These are phyloP conservation scores for Kewa caespitosa DNA, from an alignment of 179 eudicot species.

Conservation along the genomic window DNA sequence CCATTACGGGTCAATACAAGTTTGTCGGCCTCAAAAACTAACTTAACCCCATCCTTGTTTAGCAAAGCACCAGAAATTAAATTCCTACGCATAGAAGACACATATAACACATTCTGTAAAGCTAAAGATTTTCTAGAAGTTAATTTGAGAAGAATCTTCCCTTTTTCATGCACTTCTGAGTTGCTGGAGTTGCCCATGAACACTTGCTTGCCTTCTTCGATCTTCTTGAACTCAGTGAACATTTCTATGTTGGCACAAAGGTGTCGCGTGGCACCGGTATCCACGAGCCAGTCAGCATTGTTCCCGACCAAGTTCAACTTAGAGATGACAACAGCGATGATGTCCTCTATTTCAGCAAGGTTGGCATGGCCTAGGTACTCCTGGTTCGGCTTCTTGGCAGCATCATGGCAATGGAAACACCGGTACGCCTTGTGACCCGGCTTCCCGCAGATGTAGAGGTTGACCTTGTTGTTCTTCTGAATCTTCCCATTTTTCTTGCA, in stretches of 20 bases:
- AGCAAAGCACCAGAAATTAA: neutral
- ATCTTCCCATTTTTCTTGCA: neutral
- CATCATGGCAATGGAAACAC: neutral
- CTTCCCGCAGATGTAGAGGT: neutral
- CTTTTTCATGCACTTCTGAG: neutral
- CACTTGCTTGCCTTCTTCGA: neutral
- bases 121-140: neutral
- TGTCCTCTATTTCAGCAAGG: neutral
- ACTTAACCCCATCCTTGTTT: neutral
- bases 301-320: neutral
- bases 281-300: neutral
- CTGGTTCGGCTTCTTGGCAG: neutral
- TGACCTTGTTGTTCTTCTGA: neutral
- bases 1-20: slow-evolving; percentile 2
- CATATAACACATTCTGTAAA: neutral
- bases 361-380: neutral
- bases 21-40: slow-evolving; percentile 7
- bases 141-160: neutral
- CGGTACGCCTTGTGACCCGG: neutral
- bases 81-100: neutral
- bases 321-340: too few species aligned
- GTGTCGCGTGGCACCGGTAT: neutral
- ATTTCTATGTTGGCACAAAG: neutral
- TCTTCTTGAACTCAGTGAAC: neutral
- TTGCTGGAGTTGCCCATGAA: neutral